Percentiles rank a stretch among this genome's conserved stretches.
Evolutionary conservation across 495 filamentous ascomycete species (phyloP).

Genomic region (Durotheca rogersii): DNA sequence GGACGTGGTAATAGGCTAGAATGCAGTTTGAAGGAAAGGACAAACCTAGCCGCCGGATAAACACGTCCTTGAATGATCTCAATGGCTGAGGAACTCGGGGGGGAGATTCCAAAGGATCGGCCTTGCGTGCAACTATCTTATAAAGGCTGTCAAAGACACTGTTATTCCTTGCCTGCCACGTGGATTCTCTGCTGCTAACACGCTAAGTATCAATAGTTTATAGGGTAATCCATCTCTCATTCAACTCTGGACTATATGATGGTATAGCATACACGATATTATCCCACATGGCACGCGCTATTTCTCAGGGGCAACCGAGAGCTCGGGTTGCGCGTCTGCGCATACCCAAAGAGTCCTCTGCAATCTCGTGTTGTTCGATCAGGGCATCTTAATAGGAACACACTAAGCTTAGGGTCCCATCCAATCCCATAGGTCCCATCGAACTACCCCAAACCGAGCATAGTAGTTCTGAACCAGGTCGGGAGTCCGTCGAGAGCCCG

Average conservation of each 20-base stretch:
- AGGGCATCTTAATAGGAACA: background rate
- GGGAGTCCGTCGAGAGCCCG: constrained; percentile 4
- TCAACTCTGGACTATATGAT: background rate
- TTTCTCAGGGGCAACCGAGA: too few relatives aligned
- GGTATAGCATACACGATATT: constrained; percentile 6
- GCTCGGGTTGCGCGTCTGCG: too few relatives aligned
- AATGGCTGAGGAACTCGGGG: constrained; percentile 6
- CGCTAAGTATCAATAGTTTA: constrained; percentile 9
- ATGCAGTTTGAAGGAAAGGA: background rate
- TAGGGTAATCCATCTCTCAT: background rate
- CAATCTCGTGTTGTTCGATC: constrained; percentile 17
- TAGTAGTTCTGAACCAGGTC: constrained; percentile 2
- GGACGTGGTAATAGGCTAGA: constrained; percentile 6
- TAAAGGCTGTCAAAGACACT: constrained; percentile 9
- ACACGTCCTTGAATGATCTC: constrained; percentile 1
- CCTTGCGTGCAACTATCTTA: constrained; percentile 11
- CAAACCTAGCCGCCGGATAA: constrained; percentile 13
- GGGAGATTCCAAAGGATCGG: constrained; percentile 16
- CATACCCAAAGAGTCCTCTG: constrained; percentile 10
- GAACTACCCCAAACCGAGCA: constrained; percentile 4
- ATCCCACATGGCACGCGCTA: background rate
- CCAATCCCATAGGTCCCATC: too few relatives aligned
- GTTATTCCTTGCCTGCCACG: constrained; percentile 19
- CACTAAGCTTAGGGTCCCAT: constrained; percentile 1
- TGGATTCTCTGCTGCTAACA: constrained; percentile 17